phyloP scores from a whole-genome alignment of 805 yeast species.

The Yarrowia phangngaensis region DNA sequence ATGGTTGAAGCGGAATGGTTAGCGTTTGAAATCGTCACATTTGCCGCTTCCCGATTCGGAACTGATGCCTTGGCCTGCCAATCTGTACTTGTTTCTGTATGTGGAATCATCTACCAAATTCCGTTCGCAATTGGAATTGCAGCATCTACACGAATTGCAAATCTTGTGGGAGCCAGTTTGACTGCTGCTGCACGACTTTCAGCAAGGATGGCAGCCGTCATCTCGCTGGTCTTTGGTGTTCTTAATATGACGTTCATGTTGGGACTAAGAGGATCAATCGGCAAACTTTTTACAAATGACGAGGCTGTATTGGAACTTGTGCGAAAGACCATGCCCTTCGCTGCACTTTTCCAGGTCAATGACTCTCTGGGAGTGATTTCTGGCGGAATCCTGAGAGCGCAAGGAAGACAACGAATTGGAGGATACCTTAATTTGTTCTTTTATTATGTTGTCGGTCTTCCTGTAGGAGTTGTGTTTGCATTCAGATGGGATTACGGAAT shows the following conservation, averaged over 20 bases:
- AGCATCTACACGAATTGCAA: conserved; percentile 65
- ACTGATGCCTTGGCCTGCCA: conserved; percentile 67
- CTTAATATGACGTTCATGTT: conserved; percentile 42
- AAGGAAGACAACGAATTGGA: conserved; percentile 71
- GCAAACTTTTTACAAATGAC: conserved; percentile 60
- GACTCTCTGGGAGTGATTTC: conserved; percentile 71
- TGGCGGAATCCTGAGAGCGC: conserved; percentile 69
- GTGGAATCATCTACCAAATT: conserved; percentile 60
- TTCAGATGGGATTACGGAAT: conserved; percentile 48
- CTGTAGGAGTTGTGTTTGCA: conserved; percentile 58
- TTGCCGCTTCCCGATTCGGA: conserved; percentile 65
- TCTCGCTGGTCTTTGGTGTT: conserved; percentile 39
- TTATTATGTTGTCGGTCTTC: conserved; percentile 60
- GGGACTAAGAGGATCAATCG: conserved; percentile 49
- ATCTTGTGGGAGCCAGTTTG: conserved; percentile 54
- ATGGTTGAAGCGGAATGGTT: conserved; percentile 71
- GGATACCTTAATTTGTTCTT: conserved; percentile 65
- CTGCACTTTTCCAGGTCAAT: conserved; percentile 60
- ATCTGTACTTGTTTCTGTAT: conserved; percentile 61
- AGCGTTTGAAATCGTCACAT: conserved; percentile 67
- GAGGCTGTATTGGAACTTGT: conserved; percentile 52
- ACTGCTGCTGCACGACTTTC: conserved; percentile 37
- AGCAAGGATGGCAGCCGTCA: conserved; percentile 43
- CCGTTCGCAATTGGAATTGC: conserved; percentile 72
- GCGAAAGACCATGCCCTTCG: conserved; percentile 56